These are phyloP conservation scores for Termitomyces sp. DNA, from an alignment of 768 basidiomycete genomes.

Conservation along the genomic window DNA sequence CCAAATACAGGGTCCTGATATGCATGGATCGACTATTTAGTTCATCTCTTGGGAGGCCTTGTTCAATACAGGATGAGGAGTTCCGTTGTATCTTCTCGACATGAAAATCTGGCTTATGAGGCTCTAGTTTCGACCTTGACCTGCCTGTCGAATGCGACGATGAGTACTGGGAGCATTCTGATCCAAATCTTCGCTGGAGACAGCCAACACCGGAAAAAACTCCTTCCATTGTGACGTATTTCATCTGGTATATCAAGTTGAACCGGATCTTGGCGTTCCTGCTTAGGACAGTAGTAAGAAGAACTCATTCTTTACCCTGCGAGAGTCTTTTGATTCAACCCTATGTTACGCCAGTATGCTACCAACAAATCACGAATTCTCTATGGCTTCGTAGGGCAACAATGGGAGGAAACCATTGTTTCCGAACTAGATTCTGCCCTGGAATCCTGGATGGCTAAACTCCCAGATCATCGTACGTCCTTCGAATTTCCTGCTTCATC, in stretches of 20 bases:
- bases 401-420: constrained; percentile 67
- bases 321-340: background rate
- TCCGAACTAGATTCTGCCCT: constrained; percentile 66
- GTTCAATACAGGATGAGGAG: constrained; percentile 79
- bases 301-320: constrained; percentile 13
- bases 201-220: constrained; percentile 51
- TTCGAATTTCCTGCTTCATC: background rate
- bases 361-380: constrained; percentile 68
- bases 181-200: constrained; percentile 54
- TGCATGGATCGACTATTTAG: constrained; percentile 47
- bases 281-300: constrained; percentile 55
- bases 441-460: constrained; percentile 60
- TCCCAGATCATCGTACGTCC: constrained; percentile 54
- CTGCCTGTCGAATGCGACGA: constrained; percentile 61
- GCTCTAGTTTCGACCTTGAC: constrained; percentile 64
- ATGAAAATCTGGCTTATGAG: background rate
- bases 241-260: constrained; percentile 51
- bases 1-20: constrained; percentile 40
- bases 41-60: constrained; percentile 59
- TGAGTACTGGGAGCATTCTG: constrained; percentile 66
- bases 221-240: constrained; percentile 50
- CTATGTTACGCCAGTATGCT: constrained; percentile 53
- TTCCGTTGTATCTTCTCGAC: constrained; percentile 25
- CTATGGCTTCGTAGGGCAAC: constrained; percentile 50
- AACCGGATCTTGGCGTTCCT: constrained; percentile 61